Conservation (phyloP, 352 stramenopile genomes). For the Pythium sukuiense region DNA sequence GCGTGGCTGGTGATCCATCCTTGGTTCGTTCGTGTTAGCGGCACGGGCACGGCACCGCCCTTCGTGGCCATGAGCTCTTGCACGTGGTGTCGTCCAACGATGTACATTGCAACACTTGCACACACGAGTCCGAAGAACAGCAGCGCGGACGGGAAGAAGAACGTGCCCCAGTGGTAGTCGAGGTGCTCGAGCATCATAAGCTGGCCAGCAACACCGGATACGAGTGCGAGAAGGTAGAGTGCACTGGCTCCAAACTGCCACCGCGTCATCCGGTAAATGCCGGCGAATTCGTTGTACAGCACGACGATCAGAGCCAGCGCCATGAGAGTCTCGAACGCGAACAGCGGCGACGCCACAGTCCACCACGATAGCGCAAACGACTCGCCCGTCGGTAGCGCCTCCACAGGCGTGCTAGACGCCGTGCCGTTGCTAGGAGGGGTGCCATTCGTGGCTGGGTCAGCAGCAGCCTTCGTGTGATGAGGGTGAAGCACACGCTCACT, state of each 20-base stretch:
- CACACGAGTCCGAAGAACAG: slow-evolving; percentile 79
- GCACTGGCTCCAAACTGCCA: slow-evolving; percentile 76
- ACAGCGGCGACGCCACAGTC: slow-evolving; percentile 64
- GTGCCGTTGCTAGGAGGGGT: not conserved
- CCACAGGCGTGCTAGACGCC: not conserved
- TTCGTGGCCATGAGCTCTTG: slow-evolving; percentile 81
- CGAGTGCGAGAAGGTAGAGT: slow-evolving; percentile 68
- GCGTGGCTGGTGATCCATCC: slow-evolving; percentile 85
- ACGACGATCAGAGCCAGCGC: slow-evolving; percentile 50
- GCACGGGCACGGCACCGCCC: slow-evolving; percentile 73
- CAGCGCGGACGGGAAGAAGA: slow-evolving; percentile 72
- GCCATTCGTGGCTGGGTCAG: not conserved
- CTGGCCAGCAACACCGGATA: slow-evolving; percentile 57
- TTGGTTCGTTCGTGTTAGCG: slow-evolving; percentile 67
- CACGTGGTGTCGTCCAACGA: slow-evolving; percentile 77
- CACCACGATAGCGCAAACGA: slow-evolving; percentile 66
- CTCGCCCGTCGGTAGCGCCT: not conserved
- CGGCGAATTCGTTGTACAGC: slow-evolving; percentile 78
- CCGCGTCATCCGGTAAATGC: slow-evolving; percentile 71
- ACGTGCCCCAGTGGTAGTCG: slow-evolving; percentile 69
- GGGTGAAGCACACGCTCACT: slow-evolving; percentile 30
- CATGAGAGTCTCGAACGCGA: slow-evolving; percentile 69
- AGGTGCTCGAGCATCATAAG: slow-evolving; percentile 78
- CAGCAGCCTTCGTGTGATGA: slow-evolving; percentile 19
- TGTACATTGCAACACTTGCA: slow-evolving; percentile 76